Evolutionary conservation across 2,329 filamentous ascomycete species (phyloP).

Genomic region (Aspergillus sp.): DNA sequence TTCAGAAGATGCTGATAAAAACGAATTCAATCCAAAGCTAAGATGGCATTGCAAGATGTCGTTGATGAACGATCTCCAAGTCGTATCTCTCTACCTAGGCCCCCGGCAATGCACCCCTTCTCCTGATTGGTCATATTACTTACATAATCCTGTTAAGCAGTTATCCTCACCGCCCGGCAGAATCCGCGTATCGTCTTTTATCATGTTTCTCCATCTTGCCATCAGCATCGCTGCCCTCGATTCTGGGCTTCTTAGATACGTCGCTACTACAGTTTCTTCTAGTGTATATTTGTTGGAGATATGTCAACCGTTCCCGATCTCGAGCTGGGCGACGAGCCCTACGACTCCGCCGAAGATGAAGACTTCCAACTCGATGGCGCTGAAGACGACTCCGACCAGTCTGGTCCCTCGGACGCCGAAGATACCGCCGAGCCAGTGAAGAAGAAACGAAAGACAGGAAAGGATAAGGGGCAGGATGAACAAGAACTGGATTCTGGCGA

Average conservation of each 20-base stretch:
- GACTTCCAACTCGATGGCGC: constrained; percentile 32
- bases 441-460: constrained; percentile 32
- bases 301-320: constrained; percentile 15
- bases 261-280: no score
- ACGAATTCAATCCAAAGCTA: no score
- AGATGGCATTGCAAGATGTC: no score
- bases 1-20: no score
- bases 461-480: constrained; percentile 19
- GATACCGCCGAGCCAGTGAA: constrained; percentile 27
- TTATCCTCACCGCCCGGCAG: constrained; percentile 18
- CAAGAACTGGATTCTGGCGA: constrained; percentile 52
- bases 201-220: constrained; percentile 2
- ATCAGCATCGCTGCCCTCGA: not conserved
- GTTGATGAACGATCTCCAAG: no score
- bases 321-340: constrained; percentile 29
- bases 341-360: constrained; percentile 35
- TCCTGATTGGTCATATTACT: not conserved
- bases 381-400: constrained; percentile 30
- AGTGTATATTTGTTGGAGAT: not conserved
- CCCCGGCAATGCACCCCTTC: no score
- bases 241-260: not conserved
- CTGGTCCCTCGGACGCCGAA: constrained; percentile 25
- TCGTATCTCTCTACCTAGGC: no score
- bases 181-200: constrained; percentile 8
- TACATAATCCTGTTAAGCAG: constrained; percentile 6